Conservation (phyloP, 2,329 filamentous ascomycete species). For the Xylaria sp. region DNA sequence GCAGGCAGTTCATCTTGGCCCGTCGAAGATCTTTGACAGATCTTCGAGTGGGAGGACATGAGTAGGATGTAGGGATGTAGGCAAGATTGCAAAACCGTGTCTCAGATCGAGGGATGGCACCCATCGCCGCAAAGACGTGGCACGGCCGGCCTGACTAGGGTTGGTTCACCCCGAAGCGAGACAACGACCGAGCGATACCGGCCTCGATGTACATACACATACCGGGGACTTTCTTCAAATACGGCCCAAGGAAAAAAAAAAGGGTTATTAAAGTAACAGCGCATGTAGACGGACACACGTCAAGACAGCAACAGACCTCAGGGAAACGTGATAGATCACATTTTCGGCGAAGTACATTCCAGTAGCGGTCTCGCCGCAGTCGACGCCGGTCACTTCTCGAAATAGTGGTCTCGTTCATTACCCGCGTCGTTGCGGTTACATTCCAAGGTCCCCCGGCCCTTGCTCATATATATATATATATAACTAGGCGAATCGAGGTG, state of each 20-base stretch:
- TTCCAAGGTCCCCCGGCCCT: neutral
- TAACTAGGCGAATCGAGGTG: neutral
- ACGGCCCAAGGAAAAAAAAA: too few species aligned
- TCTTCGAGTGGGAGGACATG: neutral
- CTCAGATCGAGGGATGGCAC: neutral
- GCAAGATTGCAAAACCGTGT: neutral
- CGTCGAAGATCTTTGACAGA: neutral
- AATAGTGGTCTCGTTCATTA: neutral
- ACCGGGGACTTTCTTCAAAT: neutral
- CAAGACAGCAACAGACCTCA: neutral
- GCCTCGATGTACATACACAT: neutral
- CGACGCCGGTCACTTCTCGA: neutral
- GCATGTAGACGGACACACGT: neutral
- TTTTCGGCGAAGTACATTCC: neutral
- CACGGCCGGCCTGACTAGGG: neutral
- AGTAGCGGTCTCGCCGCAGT: neutral
- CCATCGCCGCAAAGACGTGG: neutral
- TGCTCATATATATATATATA: neutral
- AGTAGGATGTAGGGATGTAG: neutral
- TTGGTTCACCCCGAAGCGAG: neutral
- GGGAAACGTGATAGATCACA: neutral
- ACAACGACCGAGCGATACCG: neutral
- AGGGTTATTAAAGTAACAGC: neutral
- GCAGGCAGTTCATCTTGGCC: neutral
- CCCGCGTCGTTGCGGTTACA: neutral